A percentile compares a stretch with the other conserved stretches of the same genome.
Evolutionary conservation across 2,329 filamentous ascomycete species (phyloP).

Genomic region (Emergomyces orientalis): DNA sequence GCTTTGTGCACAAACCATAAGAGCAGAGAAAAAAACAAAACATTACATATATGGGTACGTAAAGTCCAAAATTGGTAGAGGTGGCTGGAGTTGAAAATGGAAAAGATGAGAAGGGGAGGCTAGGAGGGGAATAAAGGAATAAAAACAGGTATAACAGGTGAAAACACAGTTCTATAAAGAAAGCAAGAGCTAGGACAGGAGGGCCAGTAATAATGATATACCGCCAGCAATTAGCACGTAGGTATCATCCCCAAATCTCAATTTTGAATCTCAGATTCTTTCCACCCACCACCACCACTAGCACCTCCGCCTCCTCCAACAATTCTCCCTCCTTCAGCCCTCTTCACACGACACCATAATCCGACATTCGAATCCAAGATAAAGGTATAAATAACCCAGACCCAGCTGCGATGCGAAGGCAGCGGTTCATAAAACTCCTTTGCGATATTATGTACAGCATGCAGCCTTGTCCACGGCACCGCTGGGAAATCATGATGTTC

Average conservation of each 20-base stretch:
- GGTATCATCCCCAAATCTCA: constrained; percentile 24
- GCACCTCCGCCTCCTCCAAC: constrained; percentile 39
- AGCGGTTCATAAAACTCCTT: constrained; percentile 85
- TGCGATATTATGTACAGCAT: constrained; percentile 66
- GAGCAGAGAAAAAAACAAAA: neutral
- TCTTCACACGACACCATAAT: constrained; percentile 85
- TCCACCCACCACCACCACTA: constrained; percentile 51
- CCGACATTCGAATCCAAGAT: constrained; percentile 84
- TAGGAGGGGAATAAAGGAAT: neutral
- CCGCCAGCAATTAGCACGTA: too few species aligned
- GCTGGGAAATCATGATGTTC: constrained; percentile 99
- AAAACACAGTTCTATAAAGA: neutral
- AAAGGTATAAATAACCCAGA: constrained; percentile 90
- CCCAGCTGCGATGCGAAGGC: constrained; percentile 83
- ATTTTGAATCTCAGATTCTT: constrained; percentile 59
- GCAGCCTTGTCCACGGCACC: constrained; percentile 84
- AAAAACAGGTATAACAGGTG: neutral
- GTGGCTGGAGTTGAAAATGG: neutral
- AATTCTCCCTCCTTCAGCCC: constrained; percentile 63
- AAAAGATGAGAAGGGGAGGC: neutral
- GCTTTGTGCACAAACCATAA: neutral
- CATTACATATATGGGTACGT: neutral
- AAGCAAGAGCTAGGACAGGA: neutral
- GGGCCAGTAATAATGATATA: neutral
- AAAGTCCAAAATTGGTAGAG: neutral